Percentiles rank a stretch among this genome's conserved stretches.
phyloP scores from a whole-genome alignment of 2,329 filamentous ascomycete genomes.

The Endocalyx cinctus region DNA sequence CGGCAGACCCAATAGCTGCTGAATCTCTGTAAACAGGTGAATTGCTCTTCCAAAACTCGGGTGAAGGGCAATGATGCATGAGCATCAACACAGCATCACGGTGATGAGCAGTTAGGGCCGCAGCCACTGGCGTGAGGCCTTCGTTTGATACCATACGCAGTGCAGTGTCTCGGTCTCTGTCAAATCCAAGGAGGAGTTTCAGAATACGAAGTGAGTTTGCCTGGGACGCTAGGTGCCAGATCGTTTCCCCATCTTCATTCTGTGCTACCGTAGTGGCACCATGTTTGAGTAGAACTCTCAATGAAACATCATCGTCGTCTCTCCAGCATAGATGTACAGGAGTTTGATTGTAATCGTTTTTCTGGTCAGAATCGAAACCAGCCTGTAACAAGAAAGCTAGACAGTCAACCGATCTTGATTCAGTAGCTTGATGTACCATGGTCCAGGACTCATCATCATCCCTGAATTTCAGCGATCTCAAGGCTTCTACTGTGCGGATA shows the following conservation, averaged over 20 bases:
- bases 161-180: slow-evolving; percentile 1
- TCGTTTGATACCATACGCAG: background rate
- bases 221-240: slow-evolving; percentile 2
- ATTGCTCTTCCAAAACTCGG: slow-evolving; percentile 3
- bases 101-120: background rate
- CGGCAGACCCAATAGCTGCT: slow-evolving; percentile 2
- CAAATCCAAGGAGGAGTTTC: slow-evolving; percentile 1
- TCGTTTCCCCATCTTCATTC: background rate
- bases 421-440: slow-evolving; percentile 1
- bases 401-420: background rate
- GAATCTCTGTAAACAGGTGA: slow-evolving; percentile 2
- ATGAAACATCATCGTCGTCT: background rate
- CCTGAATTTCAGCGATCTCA: slow-evolving; percentile 1
- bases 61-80: slow-evolving; percentile 1
- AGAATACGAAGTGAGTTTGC: background rate
- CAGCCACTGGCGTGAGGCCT: slow-evolving; percentile 2
- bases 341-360: background rate
- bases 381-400: slow-evolving; percentile 2
- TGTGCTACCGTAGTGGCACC: background rate
- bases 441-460: slow-evolving; percentile 1
- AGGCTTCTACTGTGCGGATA: too few species aligned
- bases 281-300: slow-evolving; percentile 1
- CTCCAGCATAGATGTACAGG: slow-evolving; percentile 1
- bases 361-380: slow-evolving; percentile 1
- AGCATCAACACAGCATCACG: background rate